phyloP scores from a whole-genome alignment of 768 basidiomycete genomes.

The Strobilomyces echinocephalus region DNA sequence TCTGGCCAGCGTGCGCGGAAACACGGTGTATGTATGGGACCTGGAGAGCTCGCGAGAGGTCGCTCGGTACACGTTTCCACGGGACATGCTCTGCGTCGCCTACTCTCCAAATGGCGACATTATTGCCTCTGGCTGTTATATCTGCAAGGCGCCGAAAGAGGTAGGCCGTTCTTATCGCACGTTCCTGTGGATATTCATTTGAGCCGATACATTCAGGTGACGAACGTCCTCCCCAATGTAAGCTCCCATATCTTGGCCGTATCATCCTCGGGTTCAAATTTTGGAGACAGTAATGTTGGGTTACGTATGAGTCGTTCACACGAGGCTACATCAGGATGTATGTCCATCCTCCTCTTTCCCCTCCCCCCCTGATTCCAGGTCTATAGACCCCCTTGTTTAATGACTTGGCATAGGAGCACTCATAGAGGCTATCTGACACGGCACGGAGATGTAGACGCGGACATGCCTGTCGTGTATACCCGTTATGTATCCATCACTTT shows the following conservation, averaged over 20 bases:
- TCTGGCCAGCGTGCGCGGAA: constrained; percentile 20
- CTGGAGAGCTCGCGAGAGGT: constrained; percentile 14
- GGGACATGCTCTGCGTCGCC: constrained; percentile 21
- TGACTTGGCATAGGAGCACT: background rate
- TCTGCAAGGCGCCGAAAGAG: constrained; percentile 13
- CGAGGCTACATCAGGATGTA: constrained; percentile 1
- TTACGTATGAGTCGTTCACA: background rate
- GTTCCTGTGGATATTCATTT: background rate
- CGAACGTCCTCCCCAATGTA: constrained; percentile 6
- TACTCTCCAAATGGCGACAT: constrained; percentile 20
- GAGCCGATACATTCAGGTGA: background rate
- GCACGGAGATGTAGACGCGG: background rate
- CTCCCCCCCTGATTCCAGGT: background rate
- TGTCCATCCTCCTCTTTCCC: background rate
- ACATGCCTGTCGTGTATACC: constrained; percentile 4
- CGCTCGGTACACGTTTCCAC: constrained; percentile 18
- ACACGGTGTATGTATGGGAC: constrained; percentile 15
- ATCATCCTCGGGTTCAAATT: background rate
- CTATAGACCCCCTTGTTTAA: constrained; percentile 3
- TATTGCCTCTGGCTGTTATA: constrained; percentile 14
- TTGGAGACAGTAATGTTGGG: background rate
- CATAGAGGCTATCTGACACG: background rate
- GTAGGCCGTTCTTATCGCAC: constrained; percentile 3
- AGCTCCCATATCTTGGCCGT: background rate
- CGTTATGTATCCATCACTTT: background rate